These are phyloP conservation scores for Hymenoscyphus salicellus DNA, from an alignment of 2,329 filamentous ascomycete species.

Conservation along the genomic window DNA sequence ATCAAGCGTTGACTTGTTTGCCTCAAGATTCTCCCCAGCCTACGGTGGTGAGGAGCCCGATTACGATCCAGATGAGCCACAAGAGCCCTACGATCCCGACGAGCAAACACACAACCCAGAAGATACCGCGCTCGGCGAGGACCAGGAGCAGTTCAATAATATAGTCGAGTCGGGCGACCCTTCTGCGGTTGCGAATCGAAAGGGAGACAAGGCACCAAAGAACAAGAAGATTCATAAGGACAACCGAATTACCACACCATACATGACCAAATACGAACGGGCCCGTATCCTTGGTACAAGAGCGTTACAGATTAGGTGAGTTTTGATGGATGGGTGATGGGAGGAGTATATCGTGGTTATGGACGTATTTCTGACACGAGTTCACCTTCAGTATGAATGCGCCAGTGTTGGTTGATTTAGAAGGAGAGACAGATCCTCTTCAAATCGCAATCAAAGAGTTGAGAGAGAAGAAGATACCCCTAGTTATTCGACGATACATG, in stretches of 20 bases:
- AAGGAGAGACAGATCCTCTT: slow-evolving; percentile 95
- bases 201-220: slow-evolving; percentile 56
- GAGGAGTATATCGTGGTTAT: background rate
- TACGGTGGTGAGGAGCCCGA: slow-evolving; percentile 67
- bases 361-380: background rate
- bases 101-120: slow-evolving; percentile 51
- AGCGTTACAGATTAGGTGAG: slow-evolving; percentile 91
- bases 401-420: slow-evolving; percentile 90
- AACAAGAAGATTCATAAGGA: slow-evolving; percentile 90
- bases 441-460: slow-evolving; percentile 98
- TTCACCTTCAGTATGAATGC: slow-evolving; percentile 79
- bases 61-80: slow-evolving; percentile 54
- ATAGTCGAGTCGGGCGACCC: slow-evolving; percentile 61
- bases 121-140: slow-evolving; percentile 53
- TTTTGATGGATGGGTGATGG: slow-evolving; percentile 1
- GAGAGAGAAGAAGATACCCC: slow-evolving; percentile 95
- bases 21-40: slow-evolving; percentile 52
- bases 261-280: slow-evolving; percentile 99
- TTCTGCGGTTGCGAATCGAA: slow-evolving; percentile 55
- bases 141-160: slow-evolving; percentile 46
- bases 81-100: slow-evolving; percentile 54
- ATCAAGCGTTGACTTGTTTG: background rate
- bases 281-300: slow-evolving; percentile 90
- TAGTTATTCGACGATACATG: slow-evolving; percentile 92
- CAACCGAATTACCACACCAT: slow-evolving; percentile 87